A percentile compares a stretch with the other conserved stretches of the same genome.
These are phyloP conservation scores for Centaurea solstitialis DNA, from an alignment of 129 eudicot genomes.

Conservation along the genomic window DNA sequence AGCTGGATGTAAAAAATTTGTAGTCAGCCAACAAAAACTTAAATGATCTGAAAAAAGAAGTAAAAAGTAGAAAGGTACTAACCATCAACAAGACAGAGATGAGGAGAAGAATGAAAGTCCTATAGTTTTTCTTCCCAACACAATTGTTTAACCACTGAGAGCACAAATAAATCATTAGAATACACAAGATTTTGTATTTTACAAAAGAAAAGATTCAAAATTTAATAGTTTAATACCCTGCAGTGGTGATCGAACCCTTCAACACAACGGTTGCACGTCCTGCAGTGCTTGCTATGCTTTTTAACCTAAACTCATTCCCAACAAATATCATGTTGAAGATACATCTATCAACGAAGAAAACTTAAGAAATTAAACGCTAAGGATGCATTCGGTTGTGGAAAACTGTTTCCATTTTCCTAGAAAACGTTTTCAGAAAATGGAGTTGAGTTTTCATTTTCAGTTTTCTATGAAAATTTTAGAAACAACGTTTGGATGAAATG, in stretches of 20 bases:
- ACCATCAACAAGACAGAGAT: slow-evolving; percentile 75
- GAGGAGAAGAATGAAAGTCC: slow-evolving; percentile 82
- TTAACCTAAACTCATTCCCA: slow-evolving; percentile 50
- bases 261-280: slow-evolving; percentile 95
- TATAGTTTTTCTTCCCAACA: slow-evolving; percentile 83
- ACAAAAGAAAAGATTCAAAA: not conserved
- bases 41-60: not conserved
- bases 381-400: too few relatives aligned
- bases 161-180: slow-evolving; percentile 16
- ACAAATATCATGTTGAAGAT: not conserved
- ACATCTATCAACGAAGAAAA: not conserved
- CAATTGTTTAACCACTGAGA: slow-evolving; percentile 97
- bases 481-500: too few relatives aligned
- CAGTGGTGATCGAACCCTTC: slow-evolving; percentile 99
- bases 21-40: slow-evolving; percentile 8
- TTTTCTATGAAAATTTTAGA: too few relatives aligned
- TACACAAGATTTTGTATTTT: not conserved
- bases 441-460: too few relatives aligned
- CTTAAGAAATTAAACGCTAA: not conserved
- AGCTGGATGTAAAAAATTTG: slow-evolving; percentile 47
- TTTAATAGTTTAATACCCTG: slow-evolving; percentile 66
- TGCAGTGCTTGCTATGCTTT: slow-evolving; percentile 91
- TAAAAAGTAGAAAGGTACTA: slow-evolving; percentile 17
- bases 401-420: too few relatives aligned
- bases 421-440: too few relatives aligned